Conservation (phyloP, 2,329 filamentous ascomycete genomes). For the Escovopsis weberi region DNA sequence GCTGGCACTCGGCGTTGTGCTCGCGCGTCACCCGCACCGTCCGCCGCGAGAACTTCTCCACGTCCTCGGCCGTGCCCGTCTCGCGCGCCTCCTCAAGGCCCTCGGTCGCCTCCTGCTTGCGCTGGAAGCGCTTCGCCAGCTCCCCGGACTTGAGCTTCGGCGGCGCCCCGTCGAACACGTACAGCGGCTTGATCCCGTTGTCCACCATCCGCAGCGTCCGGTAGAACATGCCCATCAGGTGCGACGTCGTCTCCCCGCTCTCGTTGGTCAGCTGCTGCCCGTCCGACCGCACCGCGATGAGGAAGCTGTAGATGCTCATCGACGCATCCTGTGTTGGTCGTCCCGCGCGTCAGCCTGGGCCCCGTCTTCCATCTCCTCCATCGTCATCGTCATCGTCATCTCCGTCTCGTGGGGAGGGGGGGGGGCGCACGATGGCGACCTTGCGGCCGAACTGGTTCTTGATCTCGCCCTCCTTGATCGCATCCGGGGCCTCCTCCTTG, state of each 20-base stretch:
- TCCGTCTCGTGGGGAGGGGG: no score
- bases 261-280: constrained; percentile 95
- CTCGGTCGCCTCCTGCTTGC: constrained; percentile 84
- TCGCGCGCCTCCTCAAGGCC: constrained; percentile 91
- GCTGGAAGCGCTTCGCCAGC: constrained; percentile 86
- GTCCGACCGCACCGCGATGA: constrained; percentile 92
- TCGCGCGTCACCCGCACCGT: constrained; percentile 93
- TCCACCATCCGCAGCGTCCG: constrained; percentile 95
- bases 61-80: constrained; percentile 89
- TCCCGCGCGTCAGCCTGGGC: not conserved
- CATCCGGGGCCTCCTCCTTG: constrained; percentile 85
- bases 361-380: no score
- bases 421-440: constrained; percentile 71
- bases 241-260: constrained; percentile 89
- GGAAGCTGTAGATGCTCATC: constrained; percentile 98
- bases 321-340: constrained; percentile 35
- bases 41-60: constrained; percentile 90
- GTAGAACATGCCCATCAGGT: constrained; percentile 99
- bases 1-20: constrained; percentile 91
- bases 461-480: constrained; percentile 93
- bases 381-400: no score
- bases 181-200: constrained; percentile 96
- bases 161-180: constrained; percentile 93
- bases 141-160: constrained; percentile 97
- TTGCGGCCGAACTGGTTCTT: constrained; percentile 98